Evolutionary conservation across 306 rosid species (phyloP).

Genomic region (Purshia tridentata): DNA sequence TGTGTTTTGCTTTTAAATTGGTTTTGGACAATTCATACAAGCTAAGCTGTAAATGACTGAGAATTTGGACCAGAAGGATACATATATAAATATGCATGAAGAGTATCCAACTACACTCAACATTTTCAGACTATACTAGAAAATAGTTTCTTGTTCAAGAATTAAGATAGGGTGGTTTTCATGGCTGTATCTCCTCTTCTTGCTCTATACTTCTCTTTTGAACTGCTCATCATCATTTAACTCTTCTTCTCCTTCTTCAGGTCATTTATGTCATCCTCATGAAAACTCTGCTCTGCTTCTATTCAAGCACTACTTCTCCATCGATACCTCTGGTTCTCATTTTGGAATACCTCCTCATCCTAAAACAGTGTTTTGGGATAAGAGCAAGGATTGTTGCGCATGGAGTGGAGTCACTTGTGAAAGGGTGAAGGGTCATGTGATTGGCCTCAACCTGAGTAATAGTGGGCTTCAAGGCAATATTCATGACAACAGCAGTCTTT

Average conservation of each 20-base stretch:
- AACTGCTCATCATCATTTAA: neutral
- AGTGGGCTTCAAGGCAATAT: conserved; percentile 6
- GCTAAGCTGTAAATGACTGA: too few relatives aligned
- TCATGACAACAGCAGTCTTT: conserved; percentile 25
- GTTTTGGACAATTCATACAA: too few relatives aligned
- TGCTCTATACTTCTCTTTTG: neutral
- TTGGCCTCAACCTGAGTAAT: conserved; percentile 1
- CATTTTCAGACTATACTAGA: neutral
- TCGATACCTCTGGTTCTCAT: too few relatives aligned
- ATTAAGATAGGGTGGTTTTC: neutral
- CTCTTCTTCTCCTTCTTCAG: neutral
- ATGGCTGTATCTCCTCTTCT: neutral
- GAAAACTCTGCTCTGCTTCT: conserved; percentile 17
- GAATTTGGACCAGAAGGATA: too few relatives aligned
- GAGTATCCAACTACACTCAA: neutral
- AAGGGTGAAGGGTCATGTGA: neutral
- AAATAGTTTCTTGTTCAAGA: too few relatives aligned
- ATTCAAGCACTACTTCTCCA: conserved; percentile 10
- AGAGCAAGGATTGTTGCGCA: neutral
- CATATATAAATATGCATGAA: neutral
- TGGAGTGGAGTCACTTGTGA: conserved; percentile 27
- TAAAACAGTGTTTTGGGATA: too few relatives aligned
- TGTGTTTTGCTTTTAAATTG: too few relatives aligned
- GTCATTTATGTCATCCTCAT: neutral
- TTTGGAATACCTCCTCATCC: too few relatives aligned